These are phyloP conservation scores for Coniochaeta ligniaria DNA, from an alignment of 2,329 filamentous ascomycete species.

Conservation along the genomic window DNA sequence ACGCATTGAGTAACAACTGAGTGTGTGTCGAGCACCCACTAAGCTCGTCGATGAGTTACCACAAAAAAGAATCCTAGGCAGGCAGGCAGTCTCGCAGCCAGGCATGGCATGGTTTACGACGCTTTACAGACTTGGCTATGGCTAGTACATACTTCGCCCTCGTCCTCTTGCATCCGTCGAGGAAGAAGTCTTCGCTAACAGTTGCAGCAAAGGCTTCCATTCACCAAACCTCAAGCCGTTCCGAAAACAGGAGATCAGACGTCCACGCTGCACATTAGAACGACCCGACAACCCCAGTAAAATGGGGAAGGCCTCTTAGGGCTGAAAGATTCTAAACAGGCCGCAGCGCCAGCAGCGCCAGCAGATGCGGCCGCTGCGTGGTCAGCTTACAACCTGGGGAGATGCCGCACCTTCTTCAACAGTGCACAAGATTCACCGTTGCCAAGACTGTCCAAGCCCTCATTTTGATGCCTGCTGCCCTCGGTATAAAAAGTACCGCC, in stretches of 20 bases:
- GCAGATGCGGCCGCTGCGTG: background rate
- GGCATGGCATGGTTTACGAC: background rate
- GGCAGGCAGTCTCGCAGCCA: too few relatives aligned
- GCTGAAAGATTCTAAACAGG: background rate
- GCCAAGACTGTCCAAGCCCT: background rate
- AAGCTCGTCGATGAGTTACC: background rate
- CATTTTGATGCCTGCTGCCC: background rate
- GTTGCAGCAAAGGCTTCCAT: too few relatives aligned
- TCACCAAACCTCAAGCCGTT: background rate
- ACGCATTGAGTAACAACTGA: background rate
- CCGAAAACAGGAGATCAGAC: background rate
- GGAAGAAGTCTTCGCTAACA: too few relatives aligned
- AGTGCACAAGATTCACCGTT: background rate
- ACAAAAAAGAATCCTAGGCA: background rate
- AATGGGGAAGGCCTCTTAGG: background rate
- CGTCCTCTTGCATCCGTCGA: background rate
- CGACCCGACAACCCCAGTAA: background rate
- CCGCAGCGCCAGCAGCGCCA: background rate
- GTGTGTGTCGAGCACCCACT: background rate
- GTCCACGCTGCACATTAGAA: background rate
- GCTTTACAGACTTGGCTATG: background rate
- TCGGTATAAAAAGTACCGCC: background rate
- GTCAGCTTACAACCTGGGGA: background rate
- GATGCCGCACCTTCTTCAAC: background rate
- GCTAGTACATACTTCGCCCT: too few relatives aligned